A percentile compares a stretch with the other conserved stretches of the same genome.
These are phyloP conservation scores for Saccharomycopsis babjevae DNA, from an alignment of 805 yeast genomes.

Conservation along the genomic window DNA sequence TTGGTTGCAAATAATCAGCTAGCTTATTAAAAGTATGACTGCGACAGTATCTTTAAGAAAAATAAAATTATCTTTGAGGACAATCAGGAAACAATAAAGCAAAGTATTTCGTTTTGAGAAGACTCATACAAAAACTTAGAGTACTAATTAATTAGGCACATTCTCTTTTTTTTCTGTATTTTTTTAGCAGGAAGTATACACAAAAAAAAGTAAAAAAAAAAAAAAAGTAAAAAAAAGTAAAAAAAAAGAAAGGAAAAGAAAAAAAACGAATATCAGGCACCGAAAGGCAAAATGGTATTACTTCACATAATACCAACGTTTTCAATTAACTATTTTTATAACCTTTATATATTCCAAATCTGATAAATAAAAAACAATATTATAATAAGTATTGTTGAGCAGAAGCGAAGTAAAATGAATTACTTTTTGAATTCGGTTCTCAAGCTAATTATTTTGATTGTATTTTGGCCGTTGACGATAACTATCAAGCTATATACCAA, in stretches of 20 bases:
- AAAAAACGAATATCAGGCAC: not conserved
- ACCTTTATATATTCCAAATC: not conserved
- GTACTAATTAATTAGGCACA: no score
- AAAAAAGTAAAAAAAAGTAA: not conserved
- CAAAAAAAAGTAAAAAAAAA: not conserved
- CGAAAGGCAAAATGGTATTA: no score
- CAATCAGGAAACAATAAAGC: no score
- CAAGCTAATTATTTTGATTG: constrained; percentile 5
- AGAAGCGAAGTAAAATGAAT: not conserved
- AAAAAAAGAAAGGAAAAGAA: not conserved
- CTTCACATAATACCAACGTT: no score
- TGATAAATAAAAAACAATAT: not conserved
- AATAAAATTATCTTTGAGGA: no score
- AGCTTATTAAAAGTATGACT: no score
- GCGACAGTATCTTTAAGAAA: no score
- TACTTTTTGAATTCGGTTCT: constrained; percentile 9
- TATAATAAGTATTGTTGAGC: not conserved
- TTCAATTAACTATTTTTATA: not conserved
- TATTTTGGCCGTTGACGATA: constrained; percentile 16
- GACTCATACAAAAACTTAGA: no score
- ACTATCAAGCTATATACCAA: constrained; percentile 15
- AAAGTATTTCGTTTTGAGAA: no score
- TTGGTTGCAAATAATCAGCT: no score
- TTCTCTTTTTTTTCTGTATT: no score
- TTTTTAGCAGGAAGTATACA: no score